Evolutionary conservation across 441 rosid genomes (phyloP), one percentile per base, ranked within the genome.

Genomic region (Jatropha multifida): DNA sequence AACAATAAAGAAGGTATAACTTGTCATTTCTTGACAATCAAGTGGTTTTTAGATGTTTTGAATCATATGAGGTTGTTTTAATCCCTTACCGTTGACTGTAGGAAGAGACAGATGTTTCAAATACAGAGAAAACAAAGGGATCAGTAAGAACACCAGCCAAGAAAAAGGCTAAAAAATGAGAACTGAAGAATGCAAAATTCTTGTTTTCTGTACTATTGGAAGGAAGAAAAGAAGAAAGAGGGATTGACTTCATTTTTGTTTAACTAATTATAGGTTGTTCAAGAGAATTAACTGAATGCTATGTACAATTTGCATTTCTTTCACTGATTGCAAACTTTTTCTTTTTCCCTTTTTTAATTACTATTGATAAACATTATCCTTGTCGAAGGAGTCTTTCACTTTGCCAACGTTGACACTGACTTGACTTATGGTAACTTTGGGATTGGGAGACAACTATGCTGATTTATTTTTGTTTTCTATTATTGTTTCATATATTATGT

Each of bases 1-100:
- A 42, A 75, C 73, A 46, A 81, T 69, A 55, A 81, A 81, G 66
- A 85, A 77, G 93, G 93, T 89, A 83, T 15, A 1, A 18, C 17
- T 18, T 42, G 3, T 4, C 69, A 55, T 48, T 55, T 20, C 23
- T 63, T 72, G 51, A 37, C 17, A n/a, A 46, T 18, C 49, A 20
- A 52, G 37, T 23, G 9, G 9, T 27, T n/a, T 48, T 41, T 48
- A 48, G 27, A 3, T 3, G 20, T 64, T 72, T 2, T 14, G 14
- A 46, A 26, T 48, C 17, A 7, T 46, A 20, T 32, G 42, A 52
- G 49, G 40, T 58, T 69, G 58, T 55, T 27, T 58, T 64, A 59
- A 75, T 69, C 76, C 41, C 68, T 23, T 23, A 15, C 65, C 20
- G 12, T 60, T 9, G 73, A 76, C 67, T 58, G 72, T 87, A 90